Evolutionary conservation across 345 rosid genomes (phyloP).

Genomic region (Syzygium oleosum): DNA sequence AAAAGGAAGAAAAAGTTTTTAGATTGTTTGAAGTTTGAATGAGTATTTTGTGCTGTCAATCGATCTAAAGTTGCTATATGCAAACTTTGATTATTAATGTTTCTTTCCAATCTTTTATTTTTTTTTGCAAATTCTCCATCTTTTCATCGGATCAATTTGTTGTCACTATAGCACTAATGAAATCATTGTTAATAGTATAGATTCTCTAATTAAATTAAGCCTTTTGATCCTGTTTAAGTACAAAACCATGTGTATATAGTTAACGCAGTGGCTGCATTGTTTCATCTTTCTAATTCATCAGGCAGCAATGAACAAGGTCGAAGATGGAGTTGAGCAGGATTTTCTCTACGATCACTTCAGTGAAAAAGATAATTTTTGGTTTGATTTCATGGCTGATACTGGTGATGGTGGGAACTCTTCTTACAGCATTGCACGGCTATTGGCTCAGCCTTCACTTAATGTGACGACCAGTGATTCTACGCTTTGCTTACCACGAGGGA

Average conservation of each 20-base stretch:
- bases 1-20: background rate
- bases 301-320: conserved; percentile 82
- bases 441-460: conserved; percentile 71
- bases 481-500: conserved; percentile 55
- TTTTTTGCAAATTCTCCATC: background rate
- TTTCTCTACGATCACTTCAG: conserved; percentile 72
- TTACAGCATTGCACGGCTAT: conserved; percentile 73
- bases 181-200: background rate
- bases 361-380: conserved; percentile 77
- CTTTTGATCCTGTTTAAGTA: background rate
- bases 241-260: background rate
- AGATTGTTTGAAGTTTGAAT: background rate
- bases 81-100: background rate
- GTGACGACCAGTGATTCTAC: conserved; percentile 31
- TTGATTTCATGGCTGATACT: conserved; percentile 99
- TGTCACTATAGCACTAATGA: background rate
- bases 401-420: conserved; percentile 99
- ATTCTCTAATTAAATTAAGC: background rate
- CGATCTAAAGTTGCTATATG: background rate
- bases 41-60: background rate
- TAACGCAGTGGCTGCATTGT: background rate
- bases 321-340: conserved; percentile 46
- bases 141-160: background rate
- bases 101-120: background rate
- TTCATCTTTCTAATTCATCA: conserved; percentile 9